Conservation (phyloP, 768 basidiomycete species). For the Crepidotus variabilis region DNA sequence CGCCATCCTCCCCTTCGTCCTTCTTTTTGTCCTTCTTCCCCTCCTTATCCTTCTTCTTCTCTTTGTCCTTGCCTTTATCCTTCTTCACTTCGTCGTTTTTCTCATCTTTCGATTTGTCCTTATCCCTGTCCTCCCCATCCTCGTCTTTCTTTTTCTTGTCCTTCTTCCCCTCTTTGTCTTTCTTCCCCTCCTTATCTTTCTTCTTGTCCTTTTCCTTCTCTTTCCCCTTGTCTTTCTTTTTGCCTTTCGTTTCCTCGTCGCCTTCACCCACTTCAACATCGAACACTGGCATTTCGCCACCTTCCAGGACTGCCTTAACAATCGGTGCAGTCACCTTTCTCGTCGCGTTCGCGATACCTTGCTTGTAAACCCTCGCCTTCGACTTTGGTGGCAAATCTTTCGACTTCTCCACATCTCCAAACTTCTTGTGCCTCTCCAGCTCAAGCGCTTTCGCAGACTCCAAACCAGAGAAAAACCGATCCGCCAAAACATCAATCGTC, state of each 20-base stretch:
- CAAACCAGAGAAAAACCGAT: constrained; percentile 53
- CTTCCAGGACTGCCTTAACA: constrained; percentile 56
- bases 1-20: neutral
- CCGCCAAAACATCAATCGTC: constrained; percentile 39
- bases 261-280: neutral
- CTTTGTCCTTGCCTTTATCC: neutral
- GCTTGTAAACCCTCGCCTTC: constrained; percentile 54
- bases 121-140: neutral
- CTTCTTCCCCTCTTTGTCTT: neutral
- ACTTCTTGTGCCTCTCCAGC: constrained; percentile 46
- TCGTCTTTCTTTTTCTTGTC: neutral
- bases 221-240: neutral
- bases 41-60: neutral
- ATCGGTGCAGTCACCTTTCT: constrained; percentile 68
- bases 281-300: neutral
- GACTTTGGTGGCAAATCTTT: constrained; percentile 28
- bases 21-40: neutral
- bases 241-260: neutral
- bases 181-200: neutral
- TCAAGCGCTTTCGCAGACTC: constrained; percentile 50
- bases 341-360: constrained; percentile 58
- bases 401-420: constrained; percentile 28
- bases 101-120: neutral
- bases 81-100: neutral
- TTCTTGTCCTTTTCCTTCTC: neutral